Evolutionary conservation across 805 yeast genomes (phyloP), one percentile per base, ranked within the genome.

Genomic region (Candida sakaeoensis): DNA sequence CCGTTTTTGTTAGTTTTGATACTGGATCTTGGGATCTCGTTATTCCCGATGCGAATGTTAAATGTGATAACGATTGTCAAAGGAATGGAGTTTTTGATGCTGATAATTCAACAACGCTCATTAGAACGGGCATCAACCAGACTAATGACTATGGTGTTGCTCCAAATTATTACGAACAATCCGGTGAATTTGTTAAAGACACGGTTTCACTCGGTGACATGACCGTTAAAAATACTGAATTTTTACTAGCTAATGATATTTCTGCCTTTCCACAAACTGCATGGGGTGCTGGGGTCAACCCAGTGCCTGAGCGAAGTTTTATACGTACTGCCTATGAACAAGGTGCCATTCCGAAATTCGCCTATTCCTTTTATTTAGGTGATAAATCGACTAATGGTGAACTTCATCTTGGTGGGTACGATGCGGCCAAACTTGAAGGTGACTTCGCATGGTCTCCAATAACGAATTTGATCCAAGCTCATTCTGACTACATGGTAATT

Each of bases 131-230:
- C 3, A 16, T 8, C 3, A 8, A 17, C 8, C 3, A 10, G 4
- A 12, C 16, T 13, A n/a, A 12, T 17, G 3, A 12, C n/a, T 35
- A 21, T 15, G 37, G 34, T 31, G 16, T 8, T 31, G 15, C 2
- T 15, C 6, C 16, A 17, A 13, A 24, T 5, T 14, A 7, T 13
- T 8, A 15, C n/a, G 10, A 9, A 10, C n/a, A 10, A 10, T 10
- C 28, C n/a, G 37, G 37, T n/a, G 37, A 35, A 7, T 3, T 17
- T 5, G 37, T 18, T 4, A 3, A 18, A 5, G 37, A 35, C 18
- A 23, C 16, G n/a, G 7, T 35, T n/a, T 4, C 3, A 10, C 4
- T 35, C 19, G 37, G 37, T 16, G 37, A 17, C 18, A 2, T 26
- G 2, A 16, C 3, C 4, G 5, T 35, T 17, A 22, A 17, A 7